Evolutionary conservation across 345 rosid species (phyloP).

Genomic region (Iberis pinnata): DNA sequence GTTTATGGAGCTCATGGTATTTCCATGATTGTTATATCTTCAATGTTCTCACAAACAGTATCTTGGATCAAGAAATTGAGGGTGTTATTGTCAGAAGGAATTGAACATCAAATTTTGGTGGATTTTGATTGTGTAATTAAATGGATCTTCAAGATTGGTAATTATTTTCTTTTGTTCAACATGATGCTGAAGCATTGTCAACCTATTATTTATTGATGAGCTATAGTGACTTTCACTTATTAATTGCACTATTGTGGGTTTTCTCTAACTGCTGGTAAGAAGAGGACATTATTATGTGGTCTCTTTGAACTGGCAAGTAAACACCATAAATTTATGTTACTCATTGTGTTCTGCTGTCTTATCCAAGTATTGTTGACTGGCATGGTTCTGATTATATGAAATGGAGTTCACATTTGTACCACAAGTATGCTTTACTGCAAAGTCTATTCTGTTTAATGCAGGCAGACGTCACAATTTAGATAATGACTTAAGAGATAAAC

Average conservation of each 20-base stretch:
- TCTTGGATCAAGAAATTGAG: slow-evolving; percentile 31
- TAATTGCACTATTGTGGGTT: slow-evolving; percentile 30
- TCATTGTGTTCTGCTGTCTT: slow-evolving; percentile 31
- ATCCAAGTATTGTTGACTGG: slow-evolving; percentile 16
- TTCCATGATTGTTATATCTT: slow-evolving; percentile 25
- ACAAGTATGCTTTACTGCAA: slow-evolving; percentile 29
- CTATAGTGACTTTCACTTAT: slow-evolving; percentile 29
- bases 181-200: slow-evolving; percentile 36
- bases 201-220: slow-evolving; percentile 34
- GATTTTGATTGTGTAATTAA: slow-evolving; percentile 27
- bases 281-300: slow-evolving; percentile 41
- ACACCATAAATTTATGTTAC: slow-evolving; percentile 50
- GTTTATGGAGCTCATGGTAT: slow-evolving; percentile 27
- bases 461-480: slow-evolving; percentile 54
- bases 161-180: slow-evolving; percentile 39
- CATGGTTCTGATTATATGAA: slow-evolving; percentile 28
- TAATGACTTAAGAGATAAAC: slow-evolving; percentile 74
- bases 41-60: slow-evolving; percentile 28
- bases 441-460: slow-evolving; percentile 33
- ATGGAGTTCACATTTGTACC: slow-evolving; percentile 13
- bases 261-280: slow-evolving; percentile 37
- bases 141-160: slow-evolving; percentile 39
- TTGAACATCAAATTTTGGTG: slow-evolving; percentile 21
- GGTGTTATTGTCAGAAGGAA: slow-evolving; percentile 31
- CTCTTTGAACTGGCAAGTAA: slow-evolving; percentile 51